Evolutionary conservation across 495 filamentous ascomycete genomes (phyloP).

Genomic region (Glutinoglossum americanum): DNA sequence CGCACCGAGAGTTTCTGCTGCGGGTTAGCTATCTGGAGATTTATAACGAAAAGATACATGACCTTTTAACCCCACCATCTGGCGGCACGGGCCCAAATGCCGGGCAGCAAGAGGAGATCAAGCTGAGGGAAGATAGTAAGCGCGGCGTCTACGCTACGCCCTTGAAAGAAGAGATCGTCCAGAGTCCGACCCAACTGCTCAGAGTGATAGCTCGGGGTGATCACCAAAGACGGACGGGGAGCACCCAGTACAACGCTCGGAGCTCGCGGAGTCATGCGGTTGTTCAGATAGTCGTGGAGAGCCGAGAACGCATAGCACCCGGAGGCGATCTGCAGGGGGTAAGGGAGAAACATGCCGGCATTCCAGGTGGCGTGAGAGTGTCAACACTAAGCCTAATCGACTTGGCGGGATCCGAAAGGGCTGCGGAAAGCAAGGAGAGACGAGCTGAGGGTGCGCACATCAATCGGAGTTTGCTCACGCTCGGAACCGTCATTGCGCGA

Average conservation of each 20-base stretch:
- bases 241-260: conserved; percentile 88
- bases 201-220: conserved; percentile 91
- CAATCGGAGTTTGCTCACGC: conserved; percentile 87
- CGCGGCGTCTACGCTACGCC: conserved; percentile 91
- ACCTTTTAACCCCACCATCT: conserved; percentile 57
- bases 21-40: conserved; percentile 97
- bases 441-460: conserved; percentile 92
- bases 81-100: conserved; percentile 14
- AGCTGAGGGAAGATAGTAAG: conserved; percentile 87
- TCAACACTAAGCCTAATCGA: conserved; percentile 92
- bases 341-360: conserved; percentile 51
- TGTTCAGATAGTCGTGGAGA: conserved; percentile 96
- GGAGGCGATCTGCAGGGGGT: conserved; percentile 23
- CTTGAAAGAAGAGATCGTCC: conserved; percentile 94
- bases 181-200: conserved; percentile 86
- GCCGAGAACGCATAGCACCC: conserved; percentile 52
- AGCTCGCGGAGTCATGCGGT: conserved; percentile 96
- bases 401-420: conserved; percentile 86
- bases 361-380: conserved; percentile 81
- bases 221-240: conserved; percentile 67
- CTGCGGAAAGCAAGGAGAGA: conserved; percentile 85
- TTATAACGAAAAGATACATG: conserved; percentile 95
- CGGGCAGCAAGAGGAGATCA: conserved; percentile 65
- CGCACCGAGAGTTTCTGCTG: conserved; percentile 79
- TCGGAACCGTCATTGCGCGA: conserved; percentile 84